Base-by-base conservation (phyloP, 2,329 filamentous ascomycete genomes). In the Talaromyces sp. region DNA sequence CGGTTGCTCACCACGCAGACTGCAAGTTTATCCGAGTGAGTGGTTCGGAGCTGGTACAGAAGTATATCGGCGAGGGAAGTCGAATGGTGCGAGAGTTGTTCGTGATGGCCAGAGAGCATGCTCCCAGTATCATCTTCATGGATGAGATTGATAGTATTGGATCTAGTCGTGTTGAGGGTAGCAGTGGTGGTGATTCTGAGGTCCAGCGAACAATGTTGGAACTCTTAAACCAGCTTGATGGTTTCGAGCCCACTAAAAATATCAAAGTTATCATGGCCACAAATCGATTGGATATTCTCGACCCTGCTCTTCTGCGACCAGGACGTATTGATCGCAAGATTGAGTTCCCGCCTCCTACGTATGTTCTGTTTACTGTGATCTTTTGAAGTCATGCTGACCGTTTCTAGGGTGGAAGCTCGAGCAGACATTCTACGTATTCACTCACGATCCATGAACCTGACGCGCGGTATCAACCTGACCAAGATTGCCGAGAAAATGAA, bases 401-500 rank as follows among this genome's bases (percentile, higher is more conserved):
- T 60, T 43, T 64, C 1, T 68, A 83, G 81, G 66, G 91, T 97
- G 70, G 95, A 99, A 82, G 94, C 95, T 63, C 88, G 95, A 80
- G 95, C 95, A 72, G 95, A 99, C 79, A 99, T 99, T 82, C 85
- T 99, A 71, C 90, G 95, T 71, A 99, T 99, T 73, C 95, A 99
- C 83, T 96, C 91, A 72, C 88, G 95, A 73, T 97, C 93, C 81
- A 99, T 99, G 95, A 99, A 99, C 82, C 81, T 99, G 73, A 99
- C 95, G 15, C 88, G 95, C 74, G 95, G 95, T 61, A 98, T 99
- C 83, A 96, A 99, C 81, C 84, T 99, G 70, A 96, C 87, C 73
- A 99, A 99, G 88, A 96, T 98, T 73, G 95, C 95, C 35, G 95
- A 99, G 85, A 98, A 98, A 87, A 99, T 99, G 95, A 97, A 97